Evolutionary conservation across 2,329 filamentous ascomycete genomes (phyloP), one percentile per base, ranked within the genome.

Genomic region (Ophiocordyceps unilateralis): DNA sequence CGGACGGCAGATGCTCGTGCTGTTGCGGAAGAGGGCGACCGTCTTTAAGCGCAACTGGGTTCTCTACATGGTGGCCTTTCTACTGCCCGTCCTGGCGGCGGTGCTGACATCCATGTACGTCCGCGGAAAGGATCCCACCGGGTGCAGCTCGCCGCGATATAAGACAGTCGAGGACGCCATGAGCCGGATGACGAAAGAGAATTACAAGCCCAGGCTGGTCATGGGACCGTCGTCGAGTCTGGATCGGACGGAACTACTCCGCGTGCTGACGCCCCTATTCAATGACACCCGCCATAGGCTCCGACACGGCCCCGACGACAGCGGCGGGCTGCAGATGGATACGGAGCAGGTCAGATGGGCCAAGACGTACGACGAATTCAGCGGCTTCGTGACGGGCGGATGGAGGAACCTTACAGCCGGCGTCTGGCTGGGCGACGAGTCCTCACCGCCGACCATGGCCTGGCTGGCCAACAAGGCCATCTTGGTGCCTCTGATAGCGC

Each of bases 31-130:
- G 59, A 74, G 88, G 24, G 64, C 76, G 45, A 86, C 77, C 0
- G 81, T 95, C 30, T 67, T 93, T 42, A 79, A 81, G 51, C 71
- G 81, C 30, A 93, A 89, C 55, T 83, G 78, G 59, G 67, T 89
- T 39, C 82, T 86, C 0, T 87, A 87, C 45, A 55, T 79, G 8
- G 76, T 78, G 2, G 86, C 85, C 1, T 69, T 93, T 32, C 50
- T 86, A 1, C 75, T 94, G 12, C 88, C 88, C 0, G 73, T 95
- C 43, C 67, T 86, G 44, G 83, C 85, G 1, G 82, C 85, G 17
- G 85, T 80, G 0, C 63, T 94, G 15, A 83, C 87, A 0, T 83
- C 81, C 4, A 67, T 93, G 2, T 88, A 89, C 52, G 64, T 95
- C 8, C 69, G 72, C 38, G 61, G 64, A 40, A 77, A 77, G 50